Evolutionary conservation across 768 basidiomycete genomes (phyloP), one percentile per base, ranked within the genome.

Genomic region (Trametopsis cervina): DNA sequence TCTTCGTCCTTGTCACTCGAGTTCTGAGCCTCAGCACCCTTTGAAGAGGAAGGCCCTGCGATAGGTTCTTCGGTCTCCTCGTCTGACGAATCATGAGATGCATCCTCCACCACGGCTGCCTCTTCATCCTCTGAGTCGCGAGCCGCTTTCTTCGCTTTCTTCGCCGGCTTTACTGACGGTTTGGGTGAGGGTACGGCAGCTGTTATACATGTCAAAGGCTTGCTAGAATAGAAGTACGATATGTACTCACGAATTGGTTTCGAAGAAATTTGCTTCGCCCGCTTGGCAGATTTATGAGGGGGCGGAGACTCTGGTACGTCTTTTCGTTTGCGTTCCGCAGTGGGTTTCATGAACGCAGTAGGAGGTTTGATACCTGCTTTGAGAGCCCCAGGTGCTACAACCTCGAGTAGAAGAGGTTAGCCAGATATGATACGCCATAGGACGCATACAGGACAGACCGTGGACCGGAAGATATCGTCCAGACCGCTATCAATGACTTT

Each of bases 401-500:
- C 46, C 49, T 38, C n/a, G n/a, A n/a, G n/a, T n/a, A n/a, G n/a
- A n/a, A n/a, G n/a, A n/a, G n/a, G n/a, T n/a, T n/a, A n/a, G n/a
- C n/a, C n/a, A n/a, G n/a, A n/a, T n/a, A n/a, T n/a, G n/a, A n/a
- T n/a, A n/a, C n/a, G n/a, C n/a, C n/a, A n/a, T n/a, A n/a, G n/a
- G n/a, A n/a, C n/a, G n/a, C n/a, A n/a, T n/a, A n/a, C n/a, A n/a
- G n/a, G n/a, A n/a, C n/a, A n/a, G n/a, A 70, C 67, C 24, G 63
- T 65, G 22, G 68, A 60, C 22, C 60, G 60, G 57, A 74, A 74
- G 17, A 74, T 54, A 49, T 63, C 66, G 44, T 72, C 70, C 15
- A 73, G 53, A 4, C 63, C 67, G 11, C 61, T 64, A 57, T 87
- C 85, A 26, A 82, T 66, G 4, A 60, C 60, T 42, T 68, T 69